Evolutionary conservation across 176 grass and related monocot species (phyloP).

Genomic region (Oryza glumipatula): DNA sequence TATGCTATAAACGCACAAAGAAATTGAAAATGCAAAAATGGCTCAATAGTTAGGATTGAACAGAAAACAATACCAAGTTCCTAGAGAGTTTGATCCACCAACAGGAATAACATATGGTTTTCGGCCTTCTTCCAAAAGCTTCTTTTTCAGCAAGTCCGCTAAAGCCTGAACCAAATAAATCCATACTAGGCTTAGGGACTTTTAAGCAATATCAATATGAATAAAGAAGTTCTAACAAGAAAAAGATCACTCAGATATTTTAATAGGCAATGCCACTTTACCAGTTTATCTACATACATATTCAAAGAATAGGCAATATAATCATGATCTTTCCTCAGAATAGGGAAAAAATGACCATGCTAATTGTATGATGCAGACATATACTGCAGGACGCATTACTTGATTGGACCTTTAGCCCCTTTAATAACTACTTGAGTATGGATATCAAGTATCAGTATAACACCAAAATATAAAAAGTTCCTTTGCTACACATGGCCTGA

Average conservation of each 20-base stretch:
- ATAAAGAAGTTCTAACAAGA: background rate
- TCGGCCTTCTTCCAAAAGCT: conserved; percentile 75
- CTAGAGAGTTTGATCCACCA: conserved; percentile 96
- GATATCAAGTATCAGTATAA: background rate
- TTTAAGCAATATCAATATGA: background rate
- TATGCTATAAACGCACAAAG: background rate
- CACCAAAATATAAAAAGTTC: background rate
- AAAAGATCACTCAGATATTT: background rate
- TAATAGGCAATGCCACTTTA: background rate
- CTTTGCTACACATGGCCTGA: conserved; percentile 9
- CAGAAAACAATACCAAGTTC: conserved; percentile 70
- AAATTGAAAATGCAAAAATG: background rate
- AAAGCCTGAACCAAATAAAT: conserved; percentile 56
- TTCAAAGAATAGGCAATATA: background rate
- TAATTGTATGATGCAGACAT: background rate
- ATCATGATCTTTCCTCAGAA: background rate
- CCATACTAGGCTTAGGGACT: background rate
- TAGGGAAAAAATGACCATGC: background rate
- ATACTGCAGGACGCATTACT: background rate
- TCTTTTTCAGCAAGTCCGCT: conserved; percentile 84
- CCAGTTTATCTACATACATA: no score
- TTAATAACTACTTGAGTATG: background rate
- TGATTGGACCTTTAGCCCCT: background rate
- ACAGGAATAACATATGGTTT: conserved; percentile 96
- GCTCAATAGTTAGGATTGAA: background rate